These are phyloP conservation scores for Talaromyces stipitatus DNA, from an alignment of 495 filamentous ascomycete species.

Conservation along the genomic window DNA sequence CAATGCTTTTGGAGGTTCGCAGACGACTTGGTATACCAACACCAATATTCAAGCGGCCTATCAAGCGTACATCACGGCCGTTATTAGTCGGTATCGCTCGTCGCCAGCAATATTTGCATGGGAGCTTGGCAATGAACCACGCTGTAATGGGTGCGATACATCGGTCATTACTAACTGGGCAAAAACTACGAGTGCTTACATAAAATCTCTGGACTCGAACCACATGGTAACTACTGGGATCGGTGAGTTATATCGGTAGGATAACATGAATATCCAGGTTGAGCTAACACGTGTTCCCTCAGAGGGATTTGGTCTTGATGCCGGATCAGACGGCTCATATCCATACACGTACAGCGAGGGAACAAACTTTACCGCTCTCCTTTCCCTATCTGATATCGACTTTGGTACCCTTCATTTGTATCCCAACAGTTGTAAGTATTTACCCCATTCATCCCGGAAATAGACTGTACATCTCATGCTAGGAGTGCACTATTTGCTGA, in stretches of 20 bases:
- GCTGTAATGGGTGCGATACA: conserved; percentile 53
- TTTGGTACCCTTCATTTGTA: conserved; percentile 58
- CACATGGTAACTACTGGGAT: conserved; percentile 60
- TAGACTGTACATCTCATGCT: background rate
- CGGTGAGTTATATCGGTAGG: conserved; percentile 9
- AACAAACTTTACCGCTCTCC: conserved; percentile 50
- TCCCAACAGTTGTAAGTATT: conserved; percentile 18
- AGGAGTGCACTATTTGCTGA: conserved; percentile 1
- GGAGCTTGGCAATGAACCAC: conserved; percentile 61
- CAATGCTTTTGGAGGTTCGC: conserved; percentile 43
- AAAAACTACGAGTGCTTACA: conserved; percentile 45
- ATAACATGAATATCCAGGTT: background rate
- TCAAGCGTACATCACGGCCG: conserved; percentile 50
- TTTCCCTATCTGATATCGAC: conserved; percentile 45
- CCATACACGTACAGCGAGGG: conserved; percentile 51
- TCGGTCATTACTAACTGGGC: conserved; percentile 53
- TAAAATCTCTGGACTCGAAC: conserved; percentile 50
- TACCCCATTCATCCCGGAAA: background rate
- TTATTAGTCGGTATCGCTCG: conserved; percentile 50
- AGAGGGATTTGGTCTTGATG: conserved; percentile 24
- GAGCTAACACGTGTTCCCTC: background rate
- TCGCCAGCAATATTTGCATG: conserved; percentile 55
- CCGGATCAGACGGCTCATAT: conserved; percentile 38
- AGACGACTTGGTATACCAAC: conserved; percentile 46
- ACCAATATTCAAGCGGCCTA: conserved; percentile 45